phyloP scores from a whole-genome alignment of 371 early-diverging fungal species.

The Hamiltosporidium magnivora region DNA sequence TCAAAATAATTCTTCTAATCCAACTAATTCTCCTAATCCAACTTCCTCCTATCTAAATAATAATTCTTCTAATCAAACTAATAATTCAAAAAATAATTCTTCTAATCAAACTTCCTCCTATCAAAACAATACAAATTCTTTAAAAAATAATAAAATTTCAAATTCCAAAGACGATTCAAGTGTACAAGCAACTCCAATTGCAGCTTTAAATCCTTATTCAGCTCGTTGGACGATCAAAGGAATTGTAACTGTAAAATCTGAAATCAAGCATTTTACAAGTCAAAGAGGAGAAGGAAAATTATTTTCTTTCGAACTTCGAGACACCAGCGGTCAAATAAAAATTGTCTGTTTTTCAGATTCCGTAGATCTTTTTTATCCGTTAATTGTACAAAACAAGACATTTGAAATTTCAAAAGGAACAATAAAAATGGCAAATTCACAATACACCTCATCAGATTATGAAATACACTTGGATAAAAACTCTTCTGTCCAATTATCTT shows the following conservation, averaged over 20 bases:
- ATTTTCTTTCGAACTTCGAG: conserved; percentile 41
- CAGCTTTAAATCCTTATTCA: conserved; percentile 45
- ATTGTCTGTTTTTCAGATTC: conserved; percentile 43
- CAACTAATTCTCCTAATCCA: background rate
- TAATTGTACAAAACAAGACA: conserved; percentile 36
- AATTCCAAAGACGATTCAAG: conserved; percentile 3
- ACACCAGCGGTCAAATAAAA: conserved; percentile 38
- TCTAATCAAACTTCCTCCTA: background rate
- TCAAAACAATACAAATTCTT: background rate
- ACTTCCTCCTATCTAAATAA: background rate
- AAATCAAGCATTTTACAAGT: conserved; percentile 40
- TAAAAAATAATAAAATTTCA: conserved; percentile 6
- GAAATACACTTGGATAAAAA: conserved; percentile 50
- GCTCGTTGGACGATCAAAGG: conserved; percentile 40
- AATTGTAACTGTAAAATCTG: conserved; percentile 41
- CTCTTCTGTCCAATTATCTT: conserved; percentile 18
- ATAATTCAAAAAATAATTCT: background rate
- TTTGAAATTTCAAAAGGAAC: conserved; percentile 41
- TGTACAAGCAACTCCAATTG: conserved; percentile 21
- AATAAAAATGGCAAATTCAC: conserved; percentile 51
- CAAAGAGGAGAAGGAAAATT: conserved; percentile 44
- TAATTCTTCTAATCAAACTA: background rate
- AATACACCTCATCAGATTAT: conserved; percentile 38
- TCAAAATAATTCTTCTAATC: background rate
- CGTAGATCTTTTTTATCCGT: conserved; percentile 42